Conservation (phyloP, 2,329 filamentous ascomycete species). For the Iodosphaeria phyllophila region DNA sequence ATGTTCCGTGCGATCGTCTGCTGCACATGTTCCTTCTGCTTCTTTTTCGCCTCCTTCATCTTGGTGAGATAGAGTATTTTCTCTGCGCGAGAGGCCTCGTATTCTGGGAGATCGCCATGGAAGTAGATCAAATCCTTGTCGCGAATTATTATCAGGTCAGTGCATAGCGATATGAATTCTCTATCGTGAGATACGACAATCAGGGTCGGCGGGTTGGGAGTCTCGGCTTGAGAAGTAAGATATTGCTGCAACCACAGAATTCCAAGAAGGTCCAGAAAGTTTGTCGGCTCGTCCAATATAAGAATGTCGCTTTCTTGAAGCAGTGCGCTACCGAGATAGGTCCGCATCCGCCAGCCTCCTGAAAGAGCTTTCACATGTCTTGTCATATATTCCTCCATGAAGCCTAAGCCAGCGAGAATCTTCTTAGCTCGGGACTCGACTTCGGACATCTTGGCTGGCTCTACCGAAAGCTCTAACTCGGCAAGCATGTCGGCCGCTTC, state of each 20-base stretch:
- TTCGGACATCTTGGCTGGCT: conserved; percentile 42
- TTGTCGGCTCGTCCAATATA: conserved; percentile 74
- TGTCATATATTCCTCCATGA: conserved; percentile 40
- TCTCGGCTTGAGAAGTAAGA: conserved; percentile 36
- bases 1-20: conserved; percentile 59
- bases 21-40: conserved; percentile 64
- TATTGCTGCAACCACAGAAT: conserved; percentile 74
- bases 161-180: conserved; percentile 60
- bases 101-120: conserved; percentile 53
- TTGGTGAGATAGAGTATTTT: conserved; percentile 48
- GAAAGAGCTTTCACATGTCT: conserved; percentile 48
- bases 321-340: conserved; percentile 43
- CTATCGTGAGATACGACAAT: conserved; percentile 73
- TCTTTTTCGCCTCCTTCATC: conserved; percentile 70
- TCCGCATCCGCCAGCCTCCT: conserved; percentile 60
- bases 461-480: conserved; percentile 48
- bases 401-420: conserved; percentile 53
- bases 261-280: conserved; percentile 65
- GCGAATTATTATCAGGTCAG: conserved; percentile 58
- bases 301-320: conserved; percentile 60
- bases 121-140: conserved; percentile 58
- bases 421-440: conserved; percentile 47
- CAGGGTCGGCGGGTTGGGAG: conserved; percentile 40
- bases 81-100: conserved; percentile 49
- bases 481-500: conserved; percentile 51